Conservation (phyloP, 805 yeast genomes). For the Cyberlindnera meyerae region DNA sequence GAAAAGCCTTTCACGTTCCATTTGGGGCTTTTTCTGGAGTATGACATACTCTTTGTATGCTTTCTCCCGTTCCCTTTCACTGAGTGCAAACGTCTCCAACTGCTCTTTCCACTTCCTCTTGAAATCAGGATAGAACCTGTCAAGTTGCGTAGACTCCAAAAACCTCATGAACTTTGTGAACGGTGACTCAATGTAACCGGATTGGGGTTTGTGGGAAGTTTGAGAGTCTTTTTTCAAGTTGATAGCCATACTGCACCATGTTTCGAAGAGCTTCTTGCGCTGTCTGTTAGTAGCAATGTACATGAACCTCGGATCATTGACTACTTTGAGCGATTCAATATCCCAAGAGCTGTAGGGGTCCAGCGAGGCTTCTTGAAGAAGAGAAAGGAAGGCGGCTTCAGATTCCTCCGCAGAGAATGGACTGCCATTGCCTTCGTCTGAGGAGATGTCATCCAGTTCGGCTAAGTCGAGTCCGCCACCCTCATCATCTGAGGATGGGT, state of each 20-base stretch:
- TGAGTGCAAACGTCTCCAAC: conserved; percentile 22
- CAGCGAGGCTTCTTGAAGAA: conserved; percentile 31
- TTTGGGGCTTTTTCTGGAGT: conserved; percentile 14
- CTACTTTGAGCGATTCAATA: conserved; percentile 35
- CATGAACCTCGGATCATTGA: conserved; percentile 39
- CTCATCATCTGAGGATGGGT: conserved; percentile 20
- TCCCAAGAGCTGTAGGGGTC: conserved; percentile 49
- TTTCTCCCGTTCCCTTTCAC: conserved; percentile 35
- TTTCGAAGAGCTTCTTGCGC: conserved; percentile 38
- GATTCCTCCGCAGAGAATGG: conserved; percentile 4
- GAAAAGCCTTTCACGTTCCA: conserved; percentile 19
- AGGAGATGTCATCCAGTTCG: conserved; percentile 21
- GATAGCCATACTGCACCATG: conserved; percentile 35
- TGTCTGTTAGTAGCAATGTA: conserved; percentile 29
- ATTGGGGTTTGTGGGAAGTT: too few relatives aligned
- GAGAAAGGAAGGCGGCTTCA: conserved; percentile 25
- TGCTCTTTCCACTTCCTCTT: conserved; percentile 31
- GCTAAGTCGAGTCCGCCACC: conserved; percentile 21
- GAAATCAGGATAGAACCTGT: conserved; percentile 35
- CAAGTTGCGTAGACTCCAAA: conserved; percentile 24
- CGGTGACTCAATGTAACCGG: too few relatives aligned
- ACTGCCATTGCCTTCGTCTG: conserved; percentile 15
- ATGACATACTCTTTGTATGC: conserved; percentile 32
- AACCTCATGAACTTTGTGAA: conserved; percentile 26
- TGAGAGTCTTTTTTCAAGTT: conserved; percentile 1